phyloP scores from a whole-genome alignment of 768 basidiomycete species.

The Leccinum boreale region DNA sequence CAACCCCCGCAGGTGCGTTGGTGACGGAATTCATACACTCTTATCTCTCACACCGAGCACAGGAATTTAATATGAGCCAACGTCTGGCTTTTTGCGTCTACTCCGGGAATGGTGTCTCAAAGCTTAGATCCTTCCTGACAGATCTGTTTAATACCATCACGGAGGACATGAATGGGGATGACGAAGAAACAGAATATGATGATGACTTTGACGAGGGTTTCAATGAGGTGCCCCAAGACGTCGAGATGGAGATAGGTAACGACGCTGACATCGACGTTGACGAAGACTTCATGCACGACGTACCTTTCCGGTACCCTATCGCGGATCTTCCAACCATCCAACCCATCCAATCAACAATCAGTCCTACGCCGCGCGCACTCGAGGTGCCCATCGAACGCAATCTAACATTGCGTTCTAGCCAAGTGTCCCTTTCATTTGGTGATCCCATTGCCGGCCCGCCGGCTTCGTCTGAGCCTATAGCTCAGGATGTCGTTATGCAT shows the following conservation, averaged over 20 bases:
- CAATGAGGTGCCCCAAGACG: slow-evolving; percentile 28
- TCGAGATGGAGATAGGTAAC: slow-evolving; percentile 34
- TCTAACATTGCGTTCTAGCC: slow-evolving; percentile 23
- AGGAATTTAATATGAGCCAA: slow-evolving; percentile 93
- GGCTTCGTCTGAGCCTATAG: slow-evolving; percentile 3
- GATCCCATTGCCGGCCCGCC: slow-evolving; percentile 1
- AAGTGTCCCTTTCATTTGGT: slow-evolving; percentile 8
- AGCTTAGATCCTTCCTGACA: slow-evolving; percentile 76
- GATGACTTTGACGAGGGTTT: slow-evolving; percentile 39
- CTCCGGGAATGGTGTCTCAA: slow-evolving; percentile 85
- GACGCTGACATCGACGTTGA: slow-evolving; percentile 44
- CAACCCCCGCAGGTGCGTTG: slow-evolving; percentile 74
- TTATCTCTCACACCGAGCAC: slow-evolving; percentile 6
- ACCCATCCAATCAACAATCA: slow-evolving; percentile 9
- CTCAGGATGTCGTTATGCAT: slow-evolving; percentile 31
- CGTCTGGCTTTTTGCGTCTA: slow-evolving; percentile 93
- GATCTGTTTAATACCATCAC: slow-evolving; percentile 74
- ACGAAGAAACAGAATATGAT: slow-evolving; percentile 66
- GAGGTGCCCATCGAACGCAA: slow-evolving; percentile 32
- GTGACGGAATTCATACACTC: neutral
- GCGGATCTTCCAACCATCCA: slow-evolving; percentile 11
- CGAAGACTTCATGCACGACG: slow-evolving; percentile 39
- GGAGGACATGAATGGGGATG: slow-evolving; percentile 61
- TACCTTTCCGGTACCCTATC: slow-evolving; percentile 26
- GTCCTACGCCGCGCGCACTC: slow-evolving; percentile 12